phyloP scores from a whole-genome alignment of 75 land plant genomes.

The Pinus tabuliformis region DNA sequence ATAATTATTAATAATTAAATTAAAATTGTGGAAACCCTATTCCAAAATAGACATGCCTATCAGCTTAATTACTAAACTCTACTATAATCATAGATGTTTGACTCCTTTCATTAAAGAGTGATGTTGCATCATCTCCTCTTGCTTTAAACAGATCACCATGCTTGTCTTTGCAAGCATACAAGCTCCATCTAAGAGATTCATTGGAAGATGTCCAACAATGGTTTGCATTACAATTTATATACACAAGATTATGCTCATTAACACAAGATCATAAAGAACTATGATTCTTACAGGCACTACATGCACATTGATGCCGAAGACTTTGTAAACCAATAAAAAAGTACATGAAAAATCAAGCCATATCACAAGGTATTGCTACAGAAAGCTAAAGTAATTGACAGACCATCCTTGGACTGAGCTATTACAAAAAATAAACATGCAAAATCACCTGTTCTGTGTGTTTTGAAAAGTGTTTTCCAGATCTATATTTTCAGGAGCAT shows the following conservation, averaged over 20 bases:
- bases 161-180: too few relatives aligned
- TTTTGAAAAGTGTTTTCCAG: conserved; percentile 70
- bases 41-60: too few relatives aligned
- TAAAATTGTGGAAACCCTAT: too few relatives aligned
- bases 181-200: neutral
- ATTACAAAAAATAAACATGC: neutral
- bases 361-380: conserved; percentile 1
- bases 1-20: too few relatives aligned
- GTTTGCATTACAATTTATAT: neutral
- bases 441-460: conserved; percentile 62
- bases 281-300: neutral
- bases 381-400: neutral
- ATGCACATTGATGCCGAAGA: neutral
- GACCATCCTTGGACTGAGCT: neutral
- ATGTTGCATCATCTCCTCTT: too few relatives aligned
- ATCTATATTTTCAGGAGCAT: conserved; percentile 61
- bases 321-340: neutral
- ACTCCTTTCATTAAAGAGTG: too few relatives aligned
- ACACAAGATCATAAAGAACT: neutral
- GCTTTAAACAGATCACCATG: too few relatives aligned
- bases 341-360: too few relatives aligned
- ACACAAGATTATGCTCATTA: neutral
- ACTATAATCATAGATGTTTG: too few relatives aligned
- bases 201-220: neutral
- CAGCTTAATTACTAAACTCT: too few relatives aligned